Evolutionary conservation across 805 yeast genomes (phyloP).

Genomic region (Torulaspora microellipsoides): DNA sequence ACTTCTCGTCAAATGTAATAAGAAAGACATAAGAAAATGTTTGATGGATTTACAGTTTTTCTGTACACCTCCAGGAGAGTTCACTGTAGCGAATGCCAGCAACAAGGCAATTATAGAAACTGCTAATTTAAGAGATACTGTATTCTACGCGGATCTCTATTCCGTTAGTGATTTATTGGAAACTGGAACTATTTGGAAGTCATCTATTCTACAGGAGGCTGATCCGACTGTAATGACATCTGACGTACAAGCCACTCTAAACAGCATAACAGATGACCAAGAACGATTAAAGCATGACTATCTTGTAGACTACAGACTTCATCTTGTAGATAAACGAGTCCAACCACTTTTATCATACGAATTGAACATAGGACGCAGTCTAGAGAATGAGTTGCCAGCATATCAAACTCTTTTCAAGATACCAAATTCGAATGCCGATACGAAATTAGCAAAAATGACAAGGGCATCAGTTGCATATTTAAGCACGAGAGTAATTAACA

Average conservation of each 20-base stretch:
- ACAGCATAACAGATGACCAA: slow-evolving; percentile 20
- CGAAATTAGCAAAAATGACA: slow-evolving; percentile 9
- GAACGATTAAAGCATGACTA: slow-evolving; percentile 22
- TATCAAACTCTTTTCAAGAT: background rate
- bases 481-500: slow-evolving; percentile 13
- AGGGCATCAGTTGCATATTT: slow-evolving; percentile 13
- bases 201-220: slow-evolving; percentile 20
- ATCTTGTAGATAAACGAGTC: slow-evolving; percentile 17
- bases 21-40: slow-evolving; percentile 45
- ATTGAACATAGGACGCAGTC: slow-evolving; percentile 14
- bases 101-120: background rate
- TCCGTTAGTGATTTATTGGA: slow-evolving; percentile 22
- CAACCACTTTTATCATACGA: slow-evolving; percentile 24
- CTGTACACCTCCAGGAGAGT: slow-evolving; percentile 12
- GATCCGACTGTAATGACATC: slow-evolving; percentile 24
- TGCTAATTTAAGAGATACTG: background rate
- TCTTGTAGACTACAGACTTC: slow-evolving; percentile 27
- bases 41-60: slow-evolving; percentile 43
- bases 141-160: slow-evolving; percentile 12
- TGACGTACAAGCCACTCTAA: slow-evolving; percentile 3
- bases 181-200: slow-evolving; percentile 11
- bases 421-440: background rate
- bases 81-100: background rate
- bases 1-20: slow-evolving; percentile 25
- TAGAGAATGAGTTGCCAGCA: slow-evolving; percentile 5